Evolutionary conservation across 371 early-diverging fungal genomes (phyloP).

Genomic region (Zychaea mexicana): DNA sequence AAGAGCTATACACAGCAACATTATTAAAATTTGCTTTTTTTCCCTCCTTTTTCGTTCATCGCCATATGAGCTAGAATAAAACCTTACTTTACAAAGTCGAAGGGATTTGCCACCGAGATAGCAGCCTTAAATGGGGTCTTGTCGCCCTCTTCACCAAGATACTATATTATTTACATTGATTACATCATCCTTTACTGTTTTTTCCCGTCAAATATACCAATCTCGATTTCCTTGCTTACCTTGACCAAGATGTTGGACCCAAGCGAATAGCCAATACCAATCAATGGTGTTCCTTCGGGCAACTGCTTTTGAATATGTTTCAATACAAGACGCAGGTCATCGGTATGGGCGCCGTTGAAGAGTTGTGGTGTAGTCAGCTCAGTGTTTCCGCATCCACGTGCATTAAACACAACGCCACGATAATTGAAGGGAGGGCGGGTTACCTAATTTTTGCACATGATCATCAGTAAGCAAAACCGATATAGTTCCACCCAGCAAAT

Average conservation of each 20-base stretch:
- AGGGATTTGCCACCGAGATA: slow-evolving; percentile 87
- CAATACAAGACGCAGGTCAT: slow-evolving; percentile 73
- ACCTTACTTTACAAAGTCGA: slow-evolving; percentile 65
- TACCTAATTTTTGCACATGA: slow-evolving; percentile 21
- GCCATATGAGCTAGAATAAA: background rate
- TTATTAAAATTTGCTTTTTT: background rate
- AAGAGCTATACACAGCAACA: slow-evolving; percentile 20
- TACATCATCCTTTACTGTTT: too few species aligned
- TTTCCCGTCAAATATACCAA: too few species aligned
- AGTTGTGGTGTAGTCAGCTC: slow-evolving; percentile 76
- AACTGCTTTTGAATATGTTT: slow-evolving; percentile 55
- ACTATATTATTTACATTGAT: too few species aligned
- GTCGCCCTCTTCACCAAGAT: slow-evolving; percentile 84
- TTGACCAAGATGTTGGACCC: slow-evolving; percentile 93
- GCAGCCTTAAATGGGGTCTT: slow-evolving; percentile 76
- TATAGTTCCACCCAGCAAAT: too few species aligned
- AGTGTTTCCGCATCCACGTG: slow-evolving; percentile 83
- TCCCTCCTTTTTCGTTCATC: background rate
- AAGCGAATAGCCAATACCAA: slow-evolving; percentile 86
- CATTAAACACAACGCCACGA: slow-evolving; percentile 85
- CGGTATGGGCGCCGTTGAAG: slow-evolving; percentile 85
- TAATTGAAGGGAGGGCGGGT: slow-evolving; percentile 57
- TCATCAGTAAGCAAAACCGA: background rate
- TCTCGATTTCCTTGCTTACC: too few species aligned
- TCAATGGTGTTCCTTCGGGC: slow-evolving; percentile 65